Percentiles rank a stretch among this genome's conserved stretches.
Evolutionary conservation across 1,284 basidiomycete genomes (phyloP).

Genomic region (Trametes hirsuta): DNA sequence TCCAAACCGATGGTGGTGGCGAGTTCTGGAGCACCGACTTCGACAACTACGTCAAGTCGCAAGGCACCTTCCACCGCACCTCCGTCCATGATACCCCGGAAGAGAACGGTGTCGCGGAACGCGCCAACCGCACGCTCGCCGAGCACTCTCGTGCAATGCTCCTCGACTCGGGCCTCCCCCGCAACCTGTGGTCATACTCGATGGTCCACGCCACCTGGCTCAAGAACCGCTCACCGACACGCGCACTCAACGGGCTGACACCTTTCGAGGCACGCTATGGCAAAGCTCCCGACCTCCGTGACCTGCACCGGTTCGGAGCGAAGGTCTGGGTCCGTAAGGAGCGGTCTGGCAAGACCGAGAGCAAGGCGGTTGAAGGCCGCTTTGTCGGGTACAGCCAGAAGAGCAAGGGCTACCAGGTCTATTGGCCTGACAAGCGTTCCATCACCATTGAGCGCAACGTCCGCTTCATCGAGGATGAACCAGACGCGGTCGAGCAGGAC

Average conservation of each 20-base stretch:
- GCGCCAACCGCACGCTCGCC: slow-evolving; percentile 34
- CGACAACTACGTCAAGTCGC: not conserved
- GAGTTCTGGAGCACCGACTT: not conserved
- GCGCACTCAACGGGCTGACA: slow-evolving; percentile 27
- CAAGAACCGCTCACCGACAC: slow-evolving; percentile 34
- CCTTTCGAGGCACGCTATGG: slow-evolving; percentile 33
- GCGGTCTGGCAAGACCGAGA: not conserved
- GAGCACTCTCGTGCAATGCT: slow-evolving; percentile 1
- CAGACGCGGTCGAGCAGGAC: not conserved
- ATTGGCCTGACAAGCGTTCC: slow-evolving; percentile 35
- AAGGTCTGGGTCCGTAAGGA: slow-evolving; percentile 7
- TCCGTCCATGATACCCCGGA: slow-evolving; percentile 40
- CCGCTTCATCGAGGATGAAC: slow-evolving; percentile 3
- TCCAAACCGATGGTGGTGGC: not conserved
- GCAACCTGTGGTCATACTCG: slow-evolving; percentile 14
- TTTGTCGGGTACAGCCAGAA: slow-evolving; percentile 37
- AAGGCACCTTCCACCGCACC: not conserved
- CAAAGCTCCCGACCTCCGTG: slow-evolving; percentile 33
- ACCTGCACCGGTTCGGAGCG: slow-evolving; percentile 16
- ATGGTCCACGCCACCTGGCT: slow-evolving; percentile 30
- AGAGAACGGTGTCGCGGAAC: slow-evolving; percentile 40
- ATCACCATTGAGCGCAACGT: slow-evolving; percentile 40
- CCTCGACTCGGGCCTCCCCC: slow-evolving; percentile 3
- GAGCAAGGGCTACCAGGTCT: slow-evolving; percentile 37
- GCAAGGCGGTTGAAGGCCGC: slow-evolving; percentile 20